phyloP scores from a whole-genome alignment of 306 rosid genomes.

The Sechiopsis laciniata region DNA sequence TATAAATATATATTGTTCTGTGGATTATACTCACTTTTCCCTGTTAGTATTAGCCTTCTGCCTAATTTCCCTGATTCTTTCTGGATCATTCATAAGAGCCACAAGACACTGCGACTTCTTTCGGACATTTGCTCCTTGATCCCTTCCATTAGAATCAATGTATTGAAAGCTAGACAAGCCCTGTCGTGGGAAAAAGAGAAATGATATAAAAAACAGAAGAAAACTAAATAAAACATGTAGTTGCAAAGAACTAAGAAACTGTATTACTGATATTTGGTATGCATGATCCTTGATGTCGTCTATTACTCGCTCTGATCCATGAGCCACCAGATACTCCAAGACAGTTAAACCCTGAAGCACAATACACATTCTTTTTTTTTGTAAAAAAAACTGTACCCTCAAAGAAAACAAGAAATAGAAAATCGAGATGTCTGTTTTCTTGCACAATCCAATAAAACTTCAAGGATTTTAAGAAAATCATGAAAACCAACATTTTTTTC shows the following conservation, averaged over 20 bases:
- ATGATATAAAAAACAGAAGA: not conserved
- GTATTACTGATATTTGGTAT: conserved; percentile 84
- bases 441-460: not conserved
- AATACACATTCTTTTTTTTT: not conserved
- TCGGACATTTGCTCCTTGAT: conserved; percentile 88
- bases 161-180: conserved; percentile 72
- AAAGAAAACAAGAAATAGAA: not conserved
- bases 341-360: conserved; percentile 73
- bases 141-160: conserved; percentile 87
- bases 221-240: conserved; percentile 12
- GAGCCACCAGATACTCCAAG: conserved; percentile 83
- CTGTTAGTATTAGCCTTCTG: conserved; percentile 80
- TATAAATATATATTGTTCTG: not conserved
- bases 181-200: conserved; percentile 30
- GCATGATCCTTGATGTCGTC: conserved; percentile 93
- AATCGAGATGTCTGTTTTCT: not conserved
- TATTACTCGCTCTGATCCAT: conserved; percentile 92
- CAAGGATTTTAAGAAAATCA: not conserved
- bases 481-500: not conserved
- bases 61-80: conserved; percentile 71
- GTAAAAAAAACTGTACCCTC: not conserved
- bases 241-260: conserved; percentile 6
- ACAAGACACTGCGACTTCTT: conserved; percentile 78
- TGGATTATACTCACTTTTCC: conserved; percentile 59
- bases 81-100: conserved; percentile 75